Percentiles rank a stretch among this genome's conserved stretches.
These are phyloP conservation scores for Balansia obtecta DNA, from an alignment of 2,329 filamentous ascomycete species.

Conservation along the genomic window DNA sequence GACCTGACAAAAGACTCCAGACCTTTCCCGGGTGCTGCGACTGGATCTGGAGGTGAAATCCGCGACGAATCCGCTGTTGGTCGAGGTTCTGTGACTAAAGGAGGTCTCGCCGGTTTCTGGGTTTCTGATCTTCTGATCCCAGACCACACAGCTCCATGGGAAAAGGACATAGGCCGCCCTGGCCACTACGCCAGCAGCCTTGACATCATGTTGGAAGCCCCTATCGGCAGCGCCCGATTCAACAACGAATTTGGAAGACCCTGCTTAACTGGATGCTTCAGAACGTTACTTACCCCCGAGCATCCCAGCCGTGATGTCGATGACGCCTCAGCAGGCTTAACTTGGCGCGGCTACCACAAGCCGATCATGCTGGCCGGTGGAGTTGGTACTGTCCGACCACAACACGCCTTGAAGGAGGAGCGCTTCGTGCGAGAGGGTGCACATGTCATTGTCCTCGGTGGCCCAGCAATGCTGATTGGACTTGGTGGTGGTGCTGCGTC, in stretches of 20 bases:
- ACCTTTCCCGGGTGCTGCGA: slow-evolving; percentile 84
- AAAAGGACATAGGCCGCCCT: slow-evolving; percentile 79
- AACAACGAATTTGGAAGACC: slow-evolving; percentile 97
- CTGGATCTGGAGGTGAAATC: slow-evolving; percentile 90
- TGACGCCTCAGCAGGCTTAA: slow-evolving; percentile 36
- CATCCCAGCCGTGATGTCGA: slow-evolving; percentile 7
- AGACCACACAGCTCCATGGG: slow-evolving; percentile 73
- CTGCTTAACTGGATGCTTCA: slow-evolving; percentile 78
- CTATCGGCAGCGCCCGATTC: slow-evolving; percentile 87
- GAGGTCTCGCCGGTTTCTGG: slow-evolving; percentile 83
- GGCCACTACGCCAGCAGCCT: slow-evolving; percentile 85
- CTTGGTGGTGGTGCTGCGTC: slow-evolving; percentile 92
- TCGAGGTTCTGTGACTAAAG: slow-evolving; percentile 83
- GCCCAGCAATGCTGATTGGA: slow-evolving; percentile 94
- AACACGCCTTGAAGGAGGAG: slow-evolving; percentile 78
- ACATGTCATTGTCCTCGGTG: slow-evolving; percentile 83
- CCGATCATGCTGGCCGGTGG: slow-evolving; percentile 98
- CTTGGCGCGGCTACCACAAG: slow-evolving; percentile 84
- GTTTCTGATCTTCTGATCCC: slow-evolving; percentile 92
- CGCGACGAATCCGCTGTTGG: slow-evolving; percentile 92
- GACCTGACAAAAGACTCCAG: slow-evolving; percentile 5
- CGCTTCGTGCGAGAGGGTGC: slow-evolving; percentile 74
- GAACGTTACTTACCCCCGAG: slow-evolving; percentile 59
- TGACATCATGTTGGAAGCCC: slow-evolving; percentile 96
- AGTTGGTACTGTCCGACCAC: slow-evolving; percentile 80